Conservation (phyloP, 2,329 filamentous ascomycete genomes). For the Ophiostoma tasmaniense region DNA sequence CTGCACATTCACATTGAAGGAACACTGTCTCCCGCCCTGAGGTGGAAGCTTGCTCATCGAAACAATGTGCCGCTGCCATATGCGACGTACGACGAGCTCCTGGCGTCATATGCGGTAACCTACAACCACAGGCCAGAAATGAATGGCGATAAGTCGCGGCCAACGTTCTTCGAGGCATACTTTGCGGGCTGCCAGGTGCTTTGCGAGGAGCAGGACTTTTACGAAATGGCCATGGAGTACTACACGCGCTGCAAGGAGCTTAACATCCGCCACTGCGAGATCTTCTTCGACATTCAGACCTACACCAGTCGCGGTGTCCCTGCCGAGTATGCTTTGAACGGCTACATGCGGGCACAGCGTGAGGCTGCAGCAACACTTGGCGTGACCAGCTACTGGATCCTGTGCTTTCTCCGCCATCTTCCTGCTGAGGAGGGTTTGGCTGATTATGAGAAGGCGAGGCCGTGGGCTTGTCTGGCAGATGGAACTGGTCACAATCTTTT, state of each 20-base stretch:
- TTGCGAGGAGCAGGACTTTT: not conserved
- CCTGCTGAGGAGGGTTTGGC: not conserved
- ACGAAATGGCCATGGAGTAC: conserved; percentile 1
- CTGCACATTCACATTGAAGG: conserved; percentile 1
- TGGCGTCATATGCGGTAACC: not conserved
- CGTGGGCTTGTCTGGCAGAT: conserved; percentile 2
- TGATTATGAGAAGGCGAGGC: not conserved
- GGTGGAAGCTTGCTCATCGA: conserved; percentile 4
- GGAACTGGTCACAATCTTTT: not conserved
- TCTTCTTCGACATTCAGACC: not conserved
- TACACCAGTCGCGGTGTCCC: not conserved
- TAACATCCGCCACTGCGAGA: conserved; percentile 2
- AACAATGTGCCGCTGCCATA: conserved; percentile 1
- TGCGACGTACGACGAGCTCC: not conserved
- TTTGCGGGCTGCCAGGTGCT: conserved; percentile 3
- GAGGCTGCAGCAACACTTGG: not conserved
- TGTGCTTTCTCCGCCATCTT: conserved; percentile 3
- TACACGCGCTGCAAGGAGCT: not conserved
- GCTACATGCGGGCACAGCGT: not conserved
- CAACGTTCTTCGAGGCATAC: conserved; percentile 5
- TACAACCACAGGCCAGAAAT: conserved; percentile 2
- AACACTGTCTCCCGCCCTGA: not conserved
- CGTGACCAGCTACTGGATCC: not conserved
- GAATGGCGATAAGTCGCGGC: conserved; percentile 2
- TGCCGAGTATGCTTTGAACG: not conserved